These are phyloP conservation scores for Alternaria longipes DNA, from an alignment of 2,329 filamentous ascomycete species.

Conservation along the genomic window DNA sequence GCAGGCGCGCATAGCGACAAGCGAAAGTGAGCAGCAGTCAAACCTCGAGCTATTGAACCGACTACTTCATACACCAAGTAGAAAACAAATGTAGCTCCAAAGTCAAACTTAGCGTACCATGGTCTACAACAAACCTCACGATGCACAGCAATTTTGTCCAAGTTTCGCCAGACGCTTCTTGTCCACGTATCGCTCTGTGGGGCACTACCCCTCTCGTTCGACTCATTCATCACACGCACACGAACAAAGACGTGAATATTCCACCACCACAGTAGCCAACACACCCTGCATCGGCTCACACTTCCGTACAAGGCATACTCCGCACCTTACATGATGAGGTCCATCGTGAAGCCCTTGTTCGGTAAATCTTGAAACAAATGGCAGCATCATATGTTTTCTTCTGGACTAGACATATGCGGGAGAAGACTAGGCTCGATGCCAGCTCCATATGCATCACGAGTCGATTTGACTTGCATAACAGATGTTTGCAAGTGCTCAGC, in stretches of 20 bases:
- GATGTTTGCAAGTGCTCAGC: neutral
- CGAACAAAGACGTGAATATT: neutral
- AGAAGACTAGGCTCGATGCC: neutral
- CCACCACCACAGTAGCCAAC: neutral
- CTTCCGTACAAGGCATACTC: neutral
- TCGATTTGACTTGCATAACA: neutral
- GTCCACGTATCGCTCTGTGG: conserved; percentile 1
- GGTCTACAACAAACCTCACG: neutral
- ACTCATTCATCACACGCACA: neutral
- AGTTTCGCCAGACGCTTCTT: neutral
- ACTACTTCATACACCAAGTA: neutral
- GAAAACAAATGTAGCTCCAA: neutral
- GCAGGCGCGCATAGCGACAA: conserved; percentile 9
- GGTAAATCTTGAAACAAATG: neutral
- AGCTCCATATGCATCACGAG: neutral
- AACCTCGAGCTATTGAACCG: neutral
- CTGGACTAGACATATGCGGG: neutral
- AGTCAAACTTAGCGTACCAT: neutral
- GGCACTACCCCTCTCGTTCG: conserved; percentile 4
- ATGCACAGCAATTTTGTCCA: neutral
- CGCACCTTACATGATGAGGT: neutral
- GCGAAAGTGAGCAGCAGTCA: neutral
- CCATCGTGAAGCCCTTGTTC: neutral
- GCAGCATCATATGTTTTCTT: neutral
- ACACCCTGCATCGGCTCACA: neutral